Conservation (phyloP, 768 basidiomycete species). For the Lactarius trivialis region DNA sequence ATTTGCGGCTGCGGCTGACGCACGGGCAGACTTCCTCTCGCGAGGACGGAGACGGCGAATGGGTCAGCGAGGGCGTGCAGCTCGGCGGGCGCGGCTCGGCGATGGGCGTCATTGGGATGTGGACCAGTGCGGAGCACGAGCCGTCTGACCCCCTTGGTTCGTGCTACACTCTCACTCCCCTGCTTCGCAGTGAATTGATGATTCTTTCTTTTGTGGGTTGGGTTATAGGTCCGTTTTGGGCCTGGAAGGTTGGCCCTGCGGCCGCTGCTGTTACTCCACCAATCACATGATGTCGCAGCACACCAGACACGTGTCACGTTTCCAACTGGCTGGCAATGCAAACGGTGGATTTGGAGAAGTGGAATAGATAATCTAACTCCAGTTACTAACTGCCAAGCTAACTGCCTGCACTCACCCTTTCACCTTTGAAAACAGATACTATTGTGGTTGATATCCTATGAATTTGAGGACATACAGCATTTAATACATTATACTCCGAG, state of each 20-base stretch:
- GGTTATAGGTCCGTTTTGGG: constrained; percentile 38
- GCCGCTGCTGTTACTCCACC: neutral
- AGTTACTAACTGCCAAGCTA: too few relatives aligned
- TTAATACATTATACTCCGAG: too few relatives aligned
- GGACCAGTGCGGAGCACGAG: constrained; percentile 48
- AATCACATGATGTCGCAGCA: neutral
- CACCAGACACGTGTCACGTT: too few relatives aligned
- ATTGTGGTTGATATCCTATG: too few relatives aligned
- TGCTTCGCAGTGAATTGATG: neutral
- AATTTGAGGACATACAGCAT: too few relatives aligned
- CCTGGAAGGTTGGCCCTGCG: constrained; percentile 34
- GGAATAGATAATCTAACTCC: neutral
- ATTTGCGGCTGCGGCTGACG: neutral
- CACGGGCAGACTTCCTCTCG: constrained; percentile 21
- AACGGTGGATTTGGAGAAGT: neutral
- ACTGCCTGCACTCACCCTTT: too few relatives aligned
- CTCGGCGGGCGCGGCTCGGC: constrained; percentile 50
- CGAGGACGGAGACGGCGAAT: constrained; percentile 36
- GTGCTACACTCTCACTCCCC: constrained; percentile 2
- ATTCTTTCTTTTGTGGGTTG: neutral
- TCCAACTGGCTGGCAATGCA: neutral
- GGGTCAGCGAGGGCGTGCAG: constrained; percentile 52
- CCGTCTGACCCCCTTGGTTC: constrained; percentile 39
- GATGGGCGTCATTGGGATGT: constrained; percentile 46
- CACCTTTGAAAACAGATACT: too few relatives aligned